Evolutionary conservation across 2,329 filamentous ascomycete genomes (phyloP).

Genomic region (Didymella arachidicola): DNA sequence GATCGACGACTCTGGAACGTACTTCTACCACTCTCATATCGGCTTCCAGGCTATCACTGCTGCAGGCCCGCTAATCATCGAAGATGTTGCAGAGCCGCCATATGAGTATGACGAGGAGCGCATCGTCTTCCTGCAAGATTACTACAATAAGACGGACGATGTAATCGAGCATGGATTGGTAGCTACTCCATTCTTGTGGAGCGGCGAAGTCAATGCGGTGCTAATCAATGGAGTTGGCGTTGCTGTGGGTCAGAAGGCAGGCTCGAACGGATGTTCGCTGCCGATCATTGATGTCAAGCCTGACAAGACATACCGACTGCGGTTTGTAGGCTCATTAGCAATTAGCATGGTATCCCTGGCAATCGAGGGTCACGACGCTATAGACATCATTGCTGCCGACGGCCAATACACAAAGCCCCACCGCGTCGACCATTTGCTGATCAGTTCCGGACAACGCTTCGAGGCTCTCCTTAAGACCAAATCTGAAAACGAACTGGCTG

Average conservation of each 20-base stretch:
- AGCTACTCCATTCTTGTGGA: slow-evolving; percentile 62
- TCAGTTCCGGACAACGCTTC: slow-evolving; percentile 68
- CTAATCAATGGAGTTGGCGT: slow-evolving; percentile 66
- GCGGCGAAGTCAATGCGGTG: slow-evolving; percentile 65
- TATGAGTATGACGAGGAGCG: slow-evolving; percentile 70
- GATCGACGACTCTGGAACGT: slow-evolving; percentile 65
- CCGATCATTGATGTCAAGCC: slow-evolving; percentile 67
- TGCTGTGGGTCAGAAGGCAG: slow-evolving; percentile 45
- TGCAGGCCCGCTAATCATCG: slow-evolving; percentile 66
- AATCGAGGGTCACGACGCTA: slow-evolving; percentile 63
- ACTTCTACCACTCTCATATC: slow-evolving; percentile 74
- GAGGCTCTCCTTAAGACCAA: slow-evolving; percentile 65
- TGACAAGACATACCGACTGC: slow-evolving; percentile 67
- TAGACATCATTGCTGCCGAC: slow-evolving; percentile 69
- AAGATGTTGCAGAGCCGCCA: slow-evolving; percentile 56
- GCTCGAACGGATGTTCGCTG: slow-evolving; percentile 53
- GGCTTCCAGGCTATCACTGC: slow-evolving; percentile 68
- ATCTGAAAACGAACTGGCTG: slow-evolving; percentile 53
- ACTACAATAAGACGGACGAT: slow-evolving; percentile 63
- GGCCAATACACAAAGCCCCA: slow-evolving; percentile 60
- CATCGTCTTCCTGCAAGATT: slow-evolving; percentile 64
- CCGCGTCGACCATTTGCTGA: slow-evolving; percentile 60
- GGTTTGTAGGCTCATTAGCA: slow-evolving; percentile 66
- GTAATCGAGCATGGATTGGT: slow-evolving; percentile 61
- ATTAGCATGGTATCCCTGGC: slow-evolving; percentile 63